These are phyloP conservation scores for Camellia japonica DNA, from an alignment of 148 eudicot genomes.

Conservation along the genomic window DNA sequence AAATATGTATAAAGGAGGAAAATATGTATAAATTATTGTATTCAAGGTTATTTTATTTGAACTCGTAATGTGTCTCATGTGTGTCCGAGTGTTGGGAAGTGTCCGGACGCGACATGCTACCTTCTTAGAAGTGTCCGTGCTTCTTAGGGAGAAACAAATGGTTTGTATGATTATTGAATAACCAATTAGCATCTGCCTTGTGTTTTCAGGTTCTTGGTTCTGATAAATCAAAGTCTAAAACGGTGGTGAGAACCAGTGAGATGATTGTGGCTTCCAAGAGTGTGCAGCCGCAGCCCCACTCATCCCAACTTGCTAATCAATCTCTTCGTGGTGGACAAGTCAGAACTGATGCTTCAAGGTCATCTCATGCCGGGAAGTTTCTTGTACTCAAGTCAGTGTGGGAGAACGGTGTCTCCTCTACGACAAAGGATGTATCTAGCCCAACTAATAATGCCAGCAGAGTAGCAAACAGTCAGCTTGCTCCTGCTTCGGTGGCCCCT, in stretches of 20 bases:
- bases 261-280: conserved; percentile 39
- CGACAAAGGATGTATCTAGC: conserved; percentile 41
- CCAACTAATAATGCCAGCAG: conserved; percentile 34
- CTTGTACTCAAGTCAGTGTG: conserved; percentile 63
- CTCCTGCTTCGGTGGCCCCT: conserved; percentile 30
- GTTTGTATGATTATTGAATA: not conserved
- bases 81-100: too few species aligned
- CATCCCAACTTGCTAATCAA: conserved; percentile 48
- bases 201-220: conserved; percentile 47
- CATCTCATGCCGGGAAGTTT: conserved; percentile 51
- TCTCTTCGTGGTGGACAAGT: conserved; percentile 42
- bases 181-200: conserved; percentile 6
- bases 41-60: too few species aligned
- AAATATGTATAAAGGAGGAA: too few species aligned
- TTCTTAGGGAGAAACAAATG: not conserved
- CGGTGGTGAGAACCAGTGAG: conserved; percentile 47
- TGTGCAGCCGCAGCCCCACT: conserved; percentile 45
- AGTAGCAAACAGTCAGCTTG: conserved; percentile 38
- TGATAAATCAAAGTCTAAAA: conserved; percentile 68
- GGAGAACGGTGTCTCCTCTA: conserved; percentile 45
- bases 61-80: too few species aligned
- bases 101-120: too few species aligned
- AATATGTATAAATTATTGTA: too few species aligned
- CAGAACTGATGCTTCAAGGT: conserved; percentile 42
- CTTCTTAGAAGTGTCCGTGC: too few species aligned